A percentile compares a stretch with the other conserved stretches of the same genome.
Evolutionary conservation across 352 stramenopile genomes (phyloP).

Genomic region (Phytophthora citrophthora): DNA sequence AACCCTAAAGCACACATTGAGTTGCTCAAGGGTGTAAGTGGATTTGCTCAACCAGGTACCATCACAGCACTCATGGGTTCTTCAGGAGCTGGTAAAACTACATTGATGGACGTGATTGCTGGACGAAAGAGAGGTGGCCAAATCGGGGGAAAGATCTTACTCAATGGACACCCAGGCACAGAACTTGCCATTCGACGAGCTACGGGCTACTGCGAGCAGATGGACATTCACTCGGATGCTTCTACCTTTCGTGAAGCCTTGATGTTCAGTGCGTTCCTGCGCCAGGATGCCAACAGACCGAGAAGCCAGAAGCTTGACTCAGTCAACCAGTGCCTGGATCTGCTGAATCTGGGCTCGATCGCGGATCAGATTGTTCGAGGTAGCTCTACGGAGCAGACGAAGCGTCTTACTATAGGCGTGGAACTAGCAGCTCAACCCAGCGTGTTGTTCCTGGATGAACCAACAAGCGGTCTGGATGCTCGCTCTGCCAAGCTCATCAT

Average conservation of each 20-base stretch:
- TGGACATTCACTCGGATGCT: constrained; percentile 85
- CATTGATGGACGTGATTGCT: constrained; percentile 28
- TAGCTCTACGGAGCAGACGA: constrained; percentile 44
- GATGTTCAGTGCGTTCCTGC: constrained; percentile 65
- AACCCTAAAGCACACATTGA: constrained; percentile 47
- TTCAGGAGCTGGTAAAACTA: constrained; percentile 65
- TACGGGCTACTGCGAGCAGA: constrained; percentile 66
- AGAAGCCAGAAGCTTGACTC: constrained; percentile 24
- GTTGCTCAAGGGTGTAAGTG: constrained; percentile 73
- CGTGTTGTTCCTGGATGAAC: constrained; percentile 78
- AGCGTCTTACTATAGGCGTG: constrained; percentile 50
- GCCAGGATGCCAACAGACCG: constrained; percentile 32
- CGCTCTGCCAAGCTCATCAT: constrained; percentile 15
- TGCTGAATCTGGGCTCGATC: constrained; percentile 29
- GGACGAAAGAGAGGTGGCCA: constrained; percentile 13
- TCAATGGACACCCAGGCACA: constrained; percentile 72
- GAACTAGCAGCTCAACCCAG: constrained; percentile 76
- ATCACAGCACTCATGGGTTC: constrained; percentile 91
- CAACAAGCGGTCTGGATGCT: constrained; percentile 74
- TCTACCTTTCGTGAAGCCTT: constrained; percentile 77
- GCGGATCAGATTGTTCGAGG: constrained; percentile 34
- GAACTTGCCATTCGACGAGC: constrained; percentile 30
- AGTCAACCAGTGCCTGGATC: constrained; percentile 34
- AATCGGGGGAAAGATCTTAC: constrained; percentile 65
- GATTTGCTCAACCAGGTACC: constrained; percentile 66